Evolutionary conservation across 768 basidiomycete genomes (phyloP).

Genomic region (Collybiopsis luxurians): DNA sequence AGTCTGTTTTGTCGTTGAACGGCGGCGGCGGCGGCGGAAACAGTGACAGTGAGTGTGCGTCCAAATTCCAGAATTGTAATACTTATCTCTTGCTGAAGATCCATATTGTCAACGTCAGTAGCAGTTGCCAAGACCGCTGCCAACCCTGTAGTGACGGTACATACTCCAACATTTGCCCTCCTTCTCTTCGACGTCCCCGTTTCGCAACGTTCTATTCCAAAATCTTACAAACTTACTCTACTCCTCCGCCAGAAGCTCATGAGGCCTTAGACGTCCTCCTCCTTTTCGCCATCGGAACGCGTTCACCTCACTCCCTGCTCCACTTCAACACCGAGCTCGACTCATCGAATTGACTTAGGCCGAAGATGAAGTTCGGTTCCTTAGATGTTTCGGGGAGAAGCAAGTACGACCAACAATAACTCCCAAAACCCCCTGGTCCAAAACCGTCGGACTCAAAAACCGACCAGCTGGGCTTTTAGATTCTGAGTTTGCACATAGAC

Average conservation of each 20-base stretch:
- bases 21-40: not conserved
- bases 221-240: conserved; percentile 76
- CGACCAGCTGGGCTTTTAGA: conserved; percentile 37
- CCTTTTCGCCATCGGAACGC: conserved; percentile 61
- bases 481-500: conserved; percentile 39
- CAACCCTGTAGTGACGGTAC: not conserved
- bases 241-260: conserved; percentile 74
- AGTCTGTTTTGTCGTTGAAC: too few relatives aligned
- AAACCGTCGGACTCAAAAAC: conserved; percentile 33
- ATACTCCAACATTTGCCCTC: conserved; percentile 54
- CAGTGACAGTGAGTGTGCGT: too few relatives aligned
- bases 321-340: conserved; percentile 67
- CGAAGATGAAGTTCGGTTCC: conserved; percentile 61
- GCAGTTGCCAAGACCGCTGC: conserved; percentile 7
- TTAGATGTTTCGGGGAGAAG: conserved; percentile 66
- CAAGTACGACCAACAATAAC: conserved; percentile 35
- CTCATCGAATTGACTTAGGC: conserved; percentile 77
- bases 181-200: conserved; percentile 76
- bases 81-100: not conserved
- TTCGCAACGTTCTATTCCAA: conserved; percentile 77
- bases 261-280: conserved; percentile 83
- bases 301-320: conserved; percentile 58
- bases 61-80: too few relatives aligned
- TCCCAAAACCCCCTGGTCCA: conserved; percentile 32
- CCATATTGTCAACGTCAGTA: conserved; percentile 13